A percentile compares a stretch with the other conserved stretches of the same genome.
These are phyloP conservation scores for Colletotrichum sublineola DNA, from an alignment of 2,329 filamentous ascomycete genomes.

Conservation along the genomic window DNA sequence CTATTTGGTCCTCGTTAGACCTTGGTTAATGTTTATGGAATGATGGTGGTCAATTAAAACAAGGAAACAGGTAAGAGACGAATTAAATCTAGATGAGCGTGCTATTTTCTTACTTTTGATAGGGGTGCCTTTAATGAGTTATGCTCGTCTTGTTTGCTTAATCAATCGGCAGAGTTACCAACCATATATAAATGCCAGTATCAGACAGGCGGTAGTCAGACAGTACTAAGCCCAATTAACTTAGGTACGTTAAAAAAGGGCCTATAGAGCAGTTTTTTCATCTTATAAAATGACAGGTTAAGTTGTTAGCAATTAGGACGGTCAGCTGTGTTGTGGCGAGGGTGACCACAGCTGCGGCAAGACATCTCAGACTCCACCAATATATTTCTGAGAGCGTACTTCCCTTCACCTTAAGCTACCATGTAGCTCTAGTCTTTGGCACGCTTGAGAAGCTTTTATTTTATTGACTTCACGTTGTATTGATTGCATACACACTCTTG, in stretches of 20 bases:
- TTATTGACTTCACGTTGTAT: too few species aligned
- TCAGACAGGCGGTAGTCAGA: not conserved
- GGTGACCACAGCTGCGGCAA: not conserved
- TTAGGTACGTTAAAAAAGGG: not conserved
- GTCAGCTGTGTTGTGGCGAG: not conserved
- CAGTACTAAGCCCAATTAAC: not conserved
- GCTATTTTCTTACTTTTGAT: not conserved
- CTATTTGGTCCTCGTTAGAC: not conserved
- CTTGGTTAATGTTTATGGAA: conserved; percentile 2
- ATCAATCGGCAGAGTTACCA: not conserved
- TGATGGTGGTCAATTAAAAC: not conserved
- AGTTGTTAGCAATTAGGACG: not conserved
- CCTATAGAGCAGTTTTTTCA: not conserved
- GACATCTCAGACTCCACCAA: not conserved
- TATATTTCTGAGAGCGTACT: not conserved
- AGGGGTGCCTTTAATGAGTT: not conserved
- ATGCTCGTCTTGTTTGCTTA: not conserved
- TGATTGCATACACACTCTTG: too few species aligned
- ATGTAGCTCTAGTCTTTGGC: too few species aligned
- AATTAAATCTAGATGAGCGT: not conserved
- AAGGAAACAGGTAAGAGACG: not conserved
- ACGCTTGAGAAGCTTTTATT: too few species aligned
- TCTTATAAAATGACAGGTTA: not conserved
- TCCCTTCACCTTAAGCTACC: not conserved
- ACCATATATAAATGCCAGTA: not conserved